phyloP scores from a whole-genome alignment of 2,329 filamentous ascomycete species.

The Fusarium penzigii region DNA sequence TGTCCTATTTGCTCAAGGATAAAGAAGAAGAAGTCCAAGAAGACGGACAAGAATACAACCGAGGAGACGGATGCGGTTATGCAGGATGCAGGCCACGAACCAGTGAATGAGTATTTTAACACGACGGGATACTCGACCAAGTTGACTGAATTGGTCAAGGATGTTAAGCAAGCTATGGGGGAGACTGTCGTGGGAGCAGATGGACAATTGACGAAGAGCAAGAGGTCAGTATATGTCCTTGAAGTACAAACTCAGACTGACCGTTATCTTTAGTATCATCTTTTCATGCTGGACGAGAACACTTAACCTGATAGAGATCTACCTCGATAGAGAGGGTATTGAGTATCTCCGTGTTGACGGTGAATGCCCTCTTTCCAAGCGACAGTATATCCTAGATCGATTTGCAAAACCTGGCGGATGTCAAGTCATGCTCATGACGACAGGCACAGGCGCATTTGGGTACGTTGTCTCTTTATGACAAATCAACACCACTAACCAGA shows the following conservation, averaged over 20 bases:
- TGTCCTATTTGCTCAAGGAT: neutral
- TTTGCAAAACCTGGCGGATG: constrained; percentile 34
- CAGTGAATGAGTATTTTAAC: constrained; percentile 27
- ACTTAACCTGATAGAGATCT: constrained; percentile 36
- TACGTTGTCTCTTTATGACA: constrained; percentile 20
- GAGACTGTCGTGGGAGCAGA: neutral
- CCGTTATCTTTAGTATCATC: constrained; percentile 37
- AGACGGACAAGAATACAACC: neutral
- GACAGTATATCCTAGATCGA: constrained; percentile 39
- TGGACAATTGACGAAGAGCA: neutral
- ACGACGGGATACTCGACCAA: constrained; percentile 33
- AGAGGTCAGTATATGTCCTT: neutral
- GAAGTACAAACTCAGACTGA: neutral
- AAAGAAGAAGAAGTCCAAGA: neutral
- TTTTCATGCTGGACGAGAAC: constrained; percentile 50
- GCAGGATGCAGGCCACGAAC: neutral
- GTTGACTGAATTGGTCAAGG: constrained; percentile 33
- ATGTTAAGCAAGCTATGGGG: constrained; percentile 24
- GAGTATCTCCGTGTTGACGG: constrained; percentile 46
- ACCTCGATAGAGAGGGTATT: constrained; percentile 31
- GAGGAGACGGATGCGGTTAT: neutral
- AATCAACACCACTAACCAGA: fast-evolving
- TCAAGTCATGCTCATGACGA: constrained; percentile 52
- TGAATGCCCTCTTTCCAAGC: constrained; percentile 34
- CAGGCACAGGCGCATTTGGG: constrained; percentile 53